These are phyloP conservation scores for Aplosporella prunicola DNA, from an alignment of 2,329 filamentous ascomycete species.

Conservation along the genomic window DNA sequence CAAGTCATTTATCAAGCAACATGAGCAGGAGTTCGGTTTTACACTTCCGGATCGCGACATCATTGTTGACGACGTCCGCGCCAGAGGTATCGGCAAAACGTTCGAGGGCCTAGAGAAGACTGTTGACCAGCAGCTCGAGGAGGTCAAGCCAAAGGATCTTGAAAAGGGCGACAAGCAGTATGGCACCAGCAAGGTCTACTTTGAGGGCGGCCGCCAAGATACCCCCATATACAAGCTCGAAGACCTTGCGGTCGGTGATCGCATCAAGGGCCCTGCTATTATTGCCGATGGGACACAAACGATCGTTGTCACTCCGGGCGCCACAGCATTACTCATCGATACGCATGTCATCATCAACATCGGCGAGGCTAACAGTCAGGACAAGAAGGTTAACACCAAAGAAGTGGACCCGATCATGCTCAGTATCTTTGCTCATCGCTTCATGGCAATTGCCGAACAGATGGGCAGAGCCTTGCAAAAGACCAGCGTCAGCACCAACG, in stretches of 20 bases:
- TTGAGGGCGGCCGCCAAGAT: constrained; percentile 66
- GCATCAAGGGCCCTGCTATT: constrained; percentile 71
- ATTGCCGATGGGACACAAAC: constrained; percentile 84
- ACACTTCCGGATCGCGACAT: constrained; percentile 77
- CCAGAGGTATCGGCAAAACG: constrained; percentile 81
- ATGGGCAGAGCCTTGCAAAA: constrained; percentile 74
- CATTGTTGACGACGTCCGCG: constrained; percentile 81
- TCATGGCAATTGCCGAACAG: constrained; percentile 80
- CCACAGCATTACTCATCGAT: constrained; percentile 66
- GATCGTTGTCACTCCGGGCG: constrained; percentile 74
- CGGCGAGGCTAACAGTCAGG: constrained; percentile 45
- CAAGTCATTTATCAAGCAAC: constrained; percentile 74
- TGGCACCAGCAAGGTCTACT: constrained; percentile 64
- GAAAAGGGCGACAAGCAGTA: constrained; percentile 54
- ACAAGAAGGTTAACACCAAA: constrained; percentile 41
- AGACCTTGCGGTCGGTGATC: constrained; percentile 61
- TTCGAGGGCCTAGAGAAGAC: constrained; percentile 72
- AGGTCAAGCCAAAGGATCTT: constrained; percentile 51
- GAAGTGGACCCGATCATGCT: constrained; percentile 68
- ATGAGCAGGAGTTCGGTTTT: constrained; percentile 89
- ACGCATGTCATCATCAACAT: constrained; percentile 88
- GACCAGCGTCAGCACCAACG: constrained; percentile 69
- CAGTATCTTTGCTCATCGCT: constrained; percentile 70
- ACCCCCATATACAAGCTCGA: constrained; percentile 79
- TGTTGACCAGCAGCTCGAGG: constrained; percentile 72